Evolutionary conservation across 202 grass and related monocot species (phyloP).

Genomic region (Setaria viridis): DNA sequence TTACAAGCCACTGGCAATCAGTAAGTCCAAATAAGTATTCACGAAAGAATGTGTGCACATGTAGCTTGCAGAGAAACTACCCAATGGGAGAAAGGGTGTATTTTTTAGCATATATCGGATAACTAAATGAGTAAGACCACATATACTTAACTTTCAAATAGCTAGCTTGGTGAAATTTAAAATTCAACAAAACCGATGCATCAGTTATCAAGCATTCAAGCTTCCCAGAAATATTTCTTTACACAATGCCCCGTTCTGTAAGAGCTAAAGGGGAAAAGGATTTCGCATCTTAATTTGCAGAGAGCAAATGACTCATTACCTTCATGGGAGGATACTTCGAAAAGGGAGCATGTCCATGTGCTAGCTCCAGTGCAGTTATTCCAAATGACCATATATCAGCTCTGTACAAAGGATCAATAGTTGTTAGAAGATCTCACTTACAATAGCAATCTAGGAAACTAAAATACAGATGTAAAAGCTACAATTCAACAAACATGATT

Average conservation of each 20-base stretch:
- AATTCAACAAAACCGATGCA: slow-evolving; percentile 14
- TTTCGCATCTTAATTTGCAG: not conserved
- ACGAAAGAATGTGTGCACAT: slow-evolving; percentile 19
- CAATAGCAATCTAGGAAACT: slow-evolving; percentile 23
- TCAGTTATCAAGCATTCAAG: not conserved
- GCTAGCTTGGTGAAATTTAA: not conserved
- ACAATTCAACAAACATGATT: not conserved
- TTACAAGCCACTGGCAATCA: not conserved
- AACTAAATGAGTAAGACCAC: slow-evolving; percentile 15
- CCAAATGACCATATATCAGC: slow-evolving; percentile 99
- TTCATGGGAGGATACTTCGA: slow-evolving; percentile 97
- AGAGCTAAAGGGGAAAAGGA: not conserved
- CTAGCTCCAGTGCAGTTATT: slow-evolving; percentile 92
- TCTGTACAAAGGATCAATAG: slow-evolving; percentile 46
- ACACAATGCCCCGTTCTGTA: not conserved
- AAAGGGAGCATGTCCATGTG: slow-evolving; percentile 91
- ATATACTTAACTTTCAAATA: slow-evolving; percentile 28
- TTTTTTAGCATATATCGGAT: not conserved
- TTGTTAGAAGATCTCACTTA: slow-evolving; percentile 9
- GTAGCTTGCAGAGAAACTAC: slow-evolving; percentile 14
- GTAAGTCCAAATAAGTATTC: slow-evolving; percentile 23
- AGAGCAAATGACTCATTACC: slow-evolving; percentile 45
- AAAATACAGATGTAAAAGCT: slow-evolving; percentile 4
- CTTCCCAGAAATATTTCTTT: not conserved
- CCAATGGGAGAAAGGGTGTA: not conserved